phyloP scores from a whole-genome alignment of 2,329 filamentous ascomycete species.

The Fusarium sp. region DNA sequence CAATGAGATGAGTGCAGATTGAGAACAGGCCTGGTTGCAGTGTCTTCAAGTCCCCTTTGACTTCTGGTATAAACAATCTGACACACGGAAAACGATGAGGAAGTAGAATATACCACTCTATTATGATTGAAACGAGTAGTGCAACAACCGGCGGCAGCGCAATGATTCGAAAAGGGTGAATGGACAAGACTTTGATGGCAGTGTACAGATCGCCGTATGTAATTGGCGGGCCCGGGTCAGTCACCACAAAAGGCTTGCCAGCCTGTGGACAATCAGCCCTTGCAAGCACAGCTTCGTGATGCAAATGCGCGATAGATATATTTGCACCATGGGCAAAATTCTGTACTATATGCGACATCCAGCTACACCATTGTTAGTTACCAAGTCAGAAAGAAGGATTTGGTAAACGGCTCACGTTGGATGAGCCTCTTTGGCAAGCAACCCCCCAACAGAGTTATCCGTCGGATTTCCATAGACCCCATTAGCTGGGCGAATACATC shows the following conservation, averaged over 20 bases:
- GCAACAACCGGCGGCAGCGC: background rate
- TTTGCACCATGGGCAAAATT: constrained; percentile 18
- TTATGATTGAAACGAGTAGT: background rate
- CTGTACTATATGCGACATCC: constrained; percentile 14
- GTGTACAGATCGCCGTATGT: constrained; percentile 11
- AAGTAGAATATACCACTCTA: constrained; percentile 17
- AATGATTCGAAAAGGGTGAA: constrained; percentile 11
- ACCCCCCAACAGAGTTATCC: constrained; percentile 1
- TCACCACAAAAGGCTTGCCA: constrained; percentile 16
- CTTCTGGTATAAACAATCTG: background rate
- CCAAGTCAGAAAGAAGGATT: accelerated
- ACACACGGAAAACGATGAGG: background rate
- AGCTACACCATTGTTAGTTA: background rate
- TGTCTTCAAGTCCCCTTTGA: background rate
- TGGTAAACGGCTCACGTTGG: background rate
- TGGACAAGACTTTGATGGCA: background rate
- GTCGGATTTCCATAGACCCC: constrained; percentile 13
- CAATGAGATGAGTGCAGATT: constrained; percentile 16
- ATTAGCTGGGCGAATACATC: constrained; percentile 25
- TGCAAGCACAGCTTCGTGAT: constrained; percentile 13
- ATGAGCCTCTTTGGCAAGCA: background rate
- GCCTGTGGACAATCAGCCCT: background rate
- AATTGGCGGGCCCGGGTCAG: constrained; percentile 3
- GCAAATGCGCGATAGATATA: constrained; percentile 16
- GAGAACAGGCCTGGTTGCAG: constrained; percentile 12